phyloP scores from a whole-genome alignment of 345 rosid genomes.

The Eucalyptus cloeziana region DNA sequence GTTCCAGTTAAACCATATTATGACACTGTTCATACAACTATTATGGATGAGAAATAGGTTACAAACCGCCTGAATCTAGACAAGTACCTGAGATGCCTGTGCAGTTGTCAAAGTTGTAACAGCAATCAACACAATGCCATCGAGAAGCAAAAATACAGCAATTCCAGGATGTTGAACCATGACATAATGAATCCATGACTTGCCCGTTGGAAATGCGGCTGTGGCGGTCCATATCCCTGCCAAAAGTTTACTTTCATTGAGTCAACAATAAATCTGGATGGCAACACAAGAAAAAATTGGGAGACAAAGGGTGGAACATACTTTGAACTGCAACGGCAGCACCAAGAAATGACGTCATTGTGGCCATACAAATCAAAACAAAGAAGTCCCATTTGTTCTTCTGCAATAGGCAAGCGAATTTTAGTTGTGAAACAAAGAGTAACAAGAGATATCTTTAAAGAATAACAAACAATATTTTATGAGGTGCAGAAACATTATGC shows the following conservation, averaged over 20 bases:
- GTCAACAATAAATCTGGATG: not conserved
- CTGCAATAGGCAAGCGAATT: conserved; percentile 22
- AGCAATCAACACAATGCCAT: conserved; percentile 35
- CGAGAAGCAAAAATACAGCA: conserved; percentile 49
- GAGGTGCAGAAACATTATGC: not conserved
- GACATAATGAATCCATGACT: conserved; percentile 53
- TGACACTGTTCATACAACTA: not conserved
- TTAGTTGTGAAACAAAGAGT: not conserved
- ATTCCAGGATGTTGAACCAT: conserved; percentile 57
- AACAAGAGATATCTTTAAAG: not conserved
- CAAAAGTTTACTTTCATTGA: not conserved
- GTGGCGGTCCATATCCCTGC: conserved; percentile 62
- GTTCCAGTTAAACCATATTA: not conserved
- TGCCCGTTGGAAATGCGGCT: conserved; percentile 14
- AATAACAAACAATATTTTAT: not conserved
- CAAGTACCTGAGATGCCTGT: conserved; percentile 66
- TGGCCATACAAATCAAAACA: conserved; percentile 60
- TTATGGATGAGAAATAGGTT: not conserved
- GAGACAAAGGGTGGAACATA: conserved; percentile 10
- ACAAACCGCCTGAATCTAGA: not conserved
- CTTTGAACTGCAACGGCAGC: conserved; percentile 61
- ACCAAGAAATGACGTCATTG: conserved; percentile 35
- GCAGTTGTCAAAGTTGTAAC: conserved; percentile 45
- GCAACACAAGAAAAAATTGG: not conserved
- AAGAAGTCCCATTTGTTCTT: conserved; percentile 88